Percentiles rank a stretch among this genome's conserved stretches.
phyloP scores from a whole-genome alignment of 192 early-diverging fungal genomes.

The Backusella parvicylindrica region DNA sequence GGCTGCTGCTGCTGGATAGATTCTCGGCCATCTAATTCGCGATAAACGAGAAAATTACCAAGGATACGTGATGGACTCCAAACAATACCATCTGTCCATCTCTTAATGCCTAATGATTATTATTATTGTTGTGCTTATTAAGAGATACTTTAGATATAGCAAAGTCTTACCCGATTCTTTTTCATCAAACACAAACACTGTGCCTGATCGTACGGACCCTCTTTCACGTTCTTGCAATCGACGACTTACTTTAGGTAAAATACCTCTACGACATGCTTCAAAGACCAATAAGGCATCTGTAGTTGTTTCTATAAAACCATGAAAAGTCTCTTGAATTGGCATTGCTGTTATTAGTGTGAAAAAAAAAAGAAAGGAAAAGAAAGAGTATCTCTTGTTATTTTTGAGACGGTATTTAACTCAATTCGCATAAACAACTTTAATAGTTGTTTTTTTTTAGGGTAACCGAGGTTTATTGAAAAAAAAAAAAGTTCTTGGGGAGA shows the following conservation, averaged over 20 bases:
- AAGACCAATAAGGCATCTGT: conserved; percentile 21
- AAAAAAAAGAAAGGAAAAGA: background rate
- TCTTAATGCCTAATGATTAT: conserved; percentile 55
- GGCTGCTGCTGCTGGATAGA: background rate
- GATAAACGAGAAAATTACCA: conserved; percentile 81
- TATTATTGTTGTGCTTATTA: background rate
- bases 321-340: conserved; percentile 21
- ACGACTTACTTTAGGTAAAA: conserved; percentile 22
- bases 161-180: conserved; percentile 20
- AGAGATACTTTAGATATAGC: background rate
- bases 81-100: conserved; percentile 82
- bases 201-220: conserved; percentile 13
- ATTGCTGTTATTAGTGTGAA: background rate
- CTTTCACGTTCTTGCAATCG: conserved; percentile 27
- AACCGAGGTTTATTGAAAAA: background rate
- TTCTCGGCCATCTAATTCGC: conserved; percentile 52
- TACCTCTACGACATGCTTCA: conserved; percentile 24
- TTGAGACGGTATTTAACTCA: background rate
- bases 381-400: background rate
- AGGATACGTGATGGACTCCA: conserved; percentile 85
- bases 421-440: background rate
- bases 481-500: background rate
- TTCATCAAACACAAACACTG: conserved; percentile 24
- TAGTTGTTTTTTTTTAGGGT: background rate
- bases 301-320: conserved; percentile 25